Base-by-base conservation (phyloP, 805 yeast species). In the Saturnispora dispora region DNA sequence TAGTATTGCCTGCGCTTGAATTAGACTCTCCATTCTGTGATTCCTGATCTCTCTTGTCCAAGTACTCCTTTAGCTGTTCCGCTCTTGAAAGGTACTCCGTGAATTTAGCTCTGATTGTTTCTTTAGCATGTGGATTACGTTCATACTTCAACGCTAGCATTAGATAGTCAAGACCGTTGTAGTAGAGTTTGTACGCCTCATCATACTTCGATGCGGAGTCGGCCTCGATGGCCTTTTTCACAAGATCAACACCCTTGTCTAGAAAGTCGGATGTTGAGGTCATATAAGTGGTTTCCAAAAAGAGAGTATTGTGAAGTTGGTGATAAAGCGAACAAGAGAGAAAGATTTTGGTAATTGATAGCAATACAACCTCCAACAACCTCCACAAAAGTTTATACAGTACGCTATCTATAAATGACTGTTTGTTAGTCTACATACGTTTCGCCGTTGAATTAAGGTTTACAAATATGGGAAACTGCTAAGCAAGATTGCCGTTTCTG, bases 91-190 rank as follows among this genome's bases (percentile, higher is more conserved):
- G 70, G 66, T 93, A 93, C 64, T 93, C 99, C 5, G 90, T 85
- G 66, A 91, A 87, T 66, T 89, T 89, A 8, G 88, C 79, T 63
- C 90, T 79, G 57, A 93, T 87, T 53, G 91, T 75, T 58, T 89
- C 96, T 65, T 90, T 91, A 36, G 95, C 84, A 59, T 83, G 83
- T 22, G 85, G 83, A 67, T 90, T 93, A 67, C 90, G 91, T 68
- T 93, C 99, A 61, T 85, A 91, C 69, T 93, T 93, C 60, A 93
- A 75, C 4, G 99, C 99, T 58, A 89, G 74, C 96, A 93, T 89
- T 60, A 93, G 74, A 69, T 93, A 93, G 67, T 93, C 98, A 51
- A 93, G 73, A 1, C 97, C 97, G 60, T 86, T 86, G 71, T 87
- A 90, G 69, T 93, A 93, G 45, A 88, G 77, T 54, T 88, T 86